These are phyloP conservation scores for Aspergillus leporis DNA, from an alignment of 495 filamentous ascomycete species.

Conservation along the genomic window DNA sequence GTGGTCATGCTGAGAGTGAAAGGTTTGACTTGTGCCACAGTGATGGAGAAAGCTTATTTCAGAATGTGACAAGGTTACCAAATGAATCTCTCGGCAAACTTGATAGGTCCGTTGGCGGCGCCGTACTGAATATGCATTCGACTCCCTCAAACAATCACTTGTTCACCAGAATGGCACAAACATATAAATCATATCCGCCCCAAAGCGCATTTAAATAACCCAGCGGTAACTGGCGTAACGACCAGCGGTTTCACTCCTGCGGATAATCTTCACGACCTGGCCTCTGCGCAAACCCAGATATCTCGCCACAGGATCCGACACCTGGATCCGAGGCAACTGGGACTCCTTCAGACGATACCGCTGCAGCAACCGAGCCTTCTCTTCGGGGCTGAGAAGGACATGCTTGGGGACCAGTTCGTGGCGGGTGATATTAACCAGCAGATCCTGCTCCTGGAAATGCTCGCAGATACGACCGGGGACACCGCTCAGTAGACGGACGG, in stretches of 20 bases:
- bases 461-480: conserved; percentile 80
- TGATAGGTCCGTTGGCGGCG: not conserved
- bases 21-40: not conserved
- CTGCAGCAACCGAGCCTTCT: conserved; percentile 80
- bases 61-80: not conserved
- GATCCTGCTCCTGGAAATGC: conserved; percentile 90
- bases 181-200: not conserved
- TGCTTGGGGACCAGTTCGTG: conserved; percentile 97
- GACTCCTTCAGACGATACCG: conserved; percentile 96
- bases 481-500: conserved; percentile 67
- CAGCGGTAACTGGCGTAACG: conserved; percentile 64
- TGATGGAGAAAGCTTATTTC: not conserved
- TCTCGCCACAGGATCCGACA: conserved; percentile 86
- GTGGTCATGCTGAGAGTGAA: not conserved
- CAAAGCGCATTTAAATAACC: conserved; percentile 49
- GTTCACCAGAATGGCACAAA: not conserved
- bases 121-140: not conserved
- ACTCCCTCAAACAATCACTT: not conserved
- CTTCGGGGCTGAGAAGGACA: conserved; percentile 82
- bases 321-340: conserved; percentile 88
- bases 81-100: not conserved
- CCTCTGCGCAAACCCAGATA: conserved; percentile 90
- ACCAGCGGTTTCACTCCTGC: conserved; percentile 66
- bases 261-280: conserved; percentile 97
- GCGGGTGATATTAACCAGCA: conserved; percentile 96